Evolutionary conservation across 2,329 filamentous ascomycete species (phyloP).

Genomic region (Trematosphaeria pertusa): DNA sequence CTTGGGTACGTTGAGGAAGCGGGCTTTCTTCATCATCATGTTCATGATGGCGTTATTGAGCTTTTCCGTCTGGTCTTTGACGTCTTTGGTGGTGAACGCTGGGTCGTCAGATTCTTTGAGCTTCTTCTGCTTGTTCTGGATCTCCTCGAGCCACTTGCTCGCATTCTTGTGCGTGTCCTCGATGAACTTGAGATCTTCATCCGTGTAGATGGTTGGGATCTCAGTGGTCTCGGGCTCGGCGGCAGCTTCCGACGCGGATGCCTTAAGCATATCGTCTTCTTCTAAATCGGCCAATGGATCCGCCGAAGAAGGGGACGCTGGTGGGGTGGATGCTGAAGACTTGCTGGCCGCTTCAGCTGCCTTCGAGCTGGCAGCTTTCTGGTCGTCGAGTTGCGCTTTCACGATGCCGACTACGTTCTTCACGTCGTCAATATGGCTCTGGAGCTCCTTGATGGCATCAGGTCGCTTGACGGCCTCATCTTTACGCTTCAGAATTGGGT

Average conservation of each 20-base stretch:
- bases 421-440: slow-evolving; percentile 74
- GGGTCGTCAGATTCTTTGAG: slow-evolving; percentile 78
- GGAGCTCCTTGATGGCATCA: slow-evolving; percentile 69
- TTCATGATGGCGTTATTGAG: slow-evolving; percentile 75
- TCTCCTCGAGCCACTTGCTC: slow-evolving; percentile 76
- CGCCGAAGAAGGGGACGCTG: slow-evolving; percentile 55
- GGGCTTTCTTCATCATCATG: slow-evolving; percentile 67
- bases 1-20: slow-evolving; percentile 52
- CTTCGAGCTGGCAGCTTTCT: slow-evolving; percentile 60
- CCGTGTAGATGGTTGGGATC: slow-evolving; percentile 66
- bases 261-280: slow-evolving; percentile 65
- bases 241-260: slow-evolving; percentile 44
- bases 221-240: slow-evolving; percentile 36
- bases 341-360: slow-evolving; percentile 43
- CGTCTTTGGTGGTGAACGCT: slow-evolving; percentile 73
- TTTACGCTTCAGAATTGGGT: slow-evolving; percentile 77
- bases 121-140: slow-evolving; percentile 73
- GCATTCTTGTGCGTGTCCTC: slow-evolving; percentile 68
- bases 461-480: slow-evolving; percentile 76
- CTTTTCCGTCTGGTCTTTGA: slow-evolving; percentile 69
- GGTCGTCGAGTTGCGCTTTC: slow-evolving; percentile 74
- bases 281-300: slow-evolving; percentile 74
- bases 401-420: slow-evolving; percentile 74
- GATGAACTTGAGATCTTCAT: slow-evolving; percentile 73
- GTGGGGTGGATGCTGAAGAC: slow-evolving; percentile 52